These are phyloP conservation scores for Cicer chorassanicum DNA, from an alignment of 306 rosid genomes.

Conservation along the genomic window DNA sequence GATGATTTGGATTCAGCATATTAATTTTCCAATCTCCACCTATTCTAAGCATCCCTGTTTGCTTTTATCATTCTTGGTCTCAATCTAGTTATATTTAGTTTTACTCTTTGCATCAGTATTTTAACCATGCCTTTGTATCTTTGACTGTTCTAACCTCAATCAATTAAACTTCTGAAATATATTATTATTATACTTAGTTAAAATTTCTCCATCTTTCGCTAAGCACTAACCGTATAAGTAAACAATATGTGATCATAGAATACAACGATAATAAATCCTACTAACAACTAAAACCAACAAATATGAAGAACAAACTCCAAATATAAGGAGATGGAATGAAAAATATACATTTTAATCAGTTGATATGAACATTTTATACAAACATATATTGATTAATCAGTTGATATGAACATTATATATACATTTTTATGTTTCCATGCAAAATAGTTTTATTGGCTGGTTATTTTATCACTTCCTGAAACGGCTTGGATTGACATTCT, in stretches of 20 bases:
- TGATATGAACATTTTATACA: background rate
- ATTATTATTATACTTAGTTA: background rate
- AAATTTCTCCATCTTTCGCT: slow-evolving; percentile 13
- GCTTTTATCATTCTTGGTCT: slow-evolving; percentile 19
- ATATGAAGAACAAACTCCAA: background rate
- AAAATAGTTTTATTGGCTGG: too few relatives aligned
- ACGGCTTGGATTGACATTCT: too few relatives aligned
- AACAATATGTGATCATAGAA: slow-evolving; percentile 17
- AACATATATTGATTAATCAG: too few relatives aligned
- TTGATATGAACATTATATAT: background rate
- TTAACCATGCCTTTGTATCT: background rate
- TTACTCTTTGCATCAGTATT: slow-evolving; percentile 17
- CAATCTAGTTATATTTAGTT: slow-evolving; percentile 1
- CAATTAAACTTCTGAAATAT: slow-evolving; percentile 3
- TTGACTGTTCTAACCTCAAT: background rate
- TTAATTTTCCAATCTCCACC: slow-evolving; percentile 15
- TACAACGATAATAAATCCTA: background rate
- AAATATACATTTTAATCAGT: too few relatives aligned
- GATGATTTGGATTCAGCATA: slow-evolving; percentile 20
- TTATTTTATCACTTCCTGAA: too few relatives aligned
- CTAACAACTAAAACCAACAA: background rate
- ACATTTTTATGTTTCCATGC: too few relatives aligned
- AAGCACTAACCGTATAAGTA: slow-evolving; percentile 3
- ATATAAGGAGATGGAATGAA: background rate
- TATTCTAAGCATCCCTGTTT: slow-evolving; percentile 4